phyloP scores from a whole-genome alignment of 495 filamentous ascomycete genomes.

The Pyronema domesticum region DNA sequence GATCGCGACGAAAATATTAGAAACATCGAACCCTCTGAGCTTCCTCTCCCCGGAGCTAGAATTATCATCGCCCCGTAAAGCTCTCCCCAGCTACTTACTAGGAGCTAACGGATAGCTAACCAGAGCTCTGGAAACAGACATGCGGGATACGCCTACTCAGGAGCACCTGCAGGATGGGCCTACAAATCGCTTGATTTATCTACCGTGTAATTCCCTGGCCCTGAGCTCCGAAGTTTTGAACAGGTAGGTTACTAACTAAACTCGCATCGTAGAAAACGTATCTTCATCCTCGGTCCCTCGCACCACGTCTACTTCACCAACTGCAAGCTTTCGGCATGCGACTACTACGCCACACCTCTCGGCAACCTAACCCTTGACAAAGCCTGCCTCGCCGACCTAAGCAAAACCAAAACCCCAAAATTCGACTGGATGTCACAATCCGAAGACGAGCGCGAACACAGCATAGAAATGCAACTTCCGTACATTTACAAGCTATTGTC shows the following conservation, averaged over 20 bases:
- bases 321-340: slow-evolving; percentile 58
- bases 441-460: slow-evolving; percentile 77
- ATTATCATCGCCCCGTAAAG: slow-evolving; percentile 93
- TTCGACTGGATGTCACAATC: slow-evolving; percentile 58
- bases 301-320: slow-evolving; percentile 68
- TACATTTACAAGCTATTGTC: slow-evolving; percentile 76
- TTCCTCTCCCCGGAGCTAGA: slow-evolving; percentile 63
- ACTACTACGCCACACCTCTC: slow-evolving; percentile 67
- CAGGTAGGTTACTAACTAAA: not conserved
- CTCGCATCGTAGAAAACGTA: slow-evolving; percentile 43
- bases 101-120: not conserved
- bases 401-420: slow-evolving; percentile 31
- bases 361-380: slow-evolving; percentile 61
- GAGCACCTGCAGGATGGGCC: slow-evolving; percentile 82
- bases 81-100: not conserved
- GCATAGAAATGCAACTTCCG: slow-evolving; percentile 89
- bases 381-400: slow-evolving; percentile 44
- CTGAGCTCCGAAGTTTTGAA: not conserved
- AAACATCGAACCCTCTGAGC: slow-evolving; percentile 36
- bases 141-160: slow-evolving; percentile 91
- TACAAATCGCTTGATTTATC: slow-evolving; percentile 81
- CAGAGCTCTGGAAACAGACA: slow-evolving; percentile 38
- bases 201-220: slow-evolving; percentile 39
- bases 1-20: slow-evolving; percentile 37
- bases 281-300: slow-evolving; percentile 89